Base-by-base conservation (phyloP, 805 yeast genomes). In the Candida piceae region DNA sequence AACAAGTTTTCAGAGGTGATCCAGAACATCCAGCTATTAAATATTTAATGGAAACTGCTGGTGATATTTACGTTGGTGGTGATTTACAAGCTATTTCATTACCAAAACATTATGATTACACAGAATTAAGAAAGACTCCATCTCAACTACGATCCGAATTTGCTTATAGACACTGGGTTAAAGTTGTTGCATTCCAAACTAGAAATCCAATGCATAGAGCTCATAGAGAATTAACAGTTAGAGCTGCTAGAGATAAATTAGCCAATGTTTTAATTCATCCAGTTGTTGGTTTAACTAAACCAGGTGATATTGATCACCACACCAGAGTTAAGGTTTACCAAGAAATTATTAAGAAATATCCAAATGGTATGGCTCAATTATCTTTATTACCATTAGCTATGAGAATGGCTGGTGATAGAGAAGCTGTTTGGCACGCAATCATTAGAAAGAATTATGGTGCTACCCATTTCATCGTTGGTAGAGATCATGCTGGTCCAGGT, bases 351-450 rank as follows among this genome's bases (percentile, higher is more conserved):
- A 85, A 89, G 66, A 83, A 90, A 56, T 89, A 85, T 65, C 97
- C 97, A 35, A 84, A 80, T 46, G 96, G 96, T 37, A 82, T 89
- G 76, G 97, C 97, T 12, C 78, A 84, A 47, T 69, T 89, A 44
- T 81, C 96, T 7, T 68, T 89, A 46, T 72, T 89, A 52, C 97
- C 97, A 10, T 71, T 89, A 56, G 97, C 97, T 27, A 89, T 89
- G 97, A 81, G 97, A 73, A 89, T 89, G 97, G 97, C 93, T 39
- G 97, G 97, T 63, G 97, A 90, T 63, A 79, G 95, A 62, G 97
- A 89, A 67, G 97, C 97, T 16, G 84, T 89, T 31, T 90, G 97
- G 97, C 97, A 89, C 60, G 96, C 97, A 13, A 82, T 90, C 55
- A 89, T 89, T 60, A 84, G 97, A 66, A 86, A 87, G 71, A 89